Evolutionary conservation across 352 stramenopile genomes (phyloP).

Genomic region (Globisporangium nodosum): DNA sequence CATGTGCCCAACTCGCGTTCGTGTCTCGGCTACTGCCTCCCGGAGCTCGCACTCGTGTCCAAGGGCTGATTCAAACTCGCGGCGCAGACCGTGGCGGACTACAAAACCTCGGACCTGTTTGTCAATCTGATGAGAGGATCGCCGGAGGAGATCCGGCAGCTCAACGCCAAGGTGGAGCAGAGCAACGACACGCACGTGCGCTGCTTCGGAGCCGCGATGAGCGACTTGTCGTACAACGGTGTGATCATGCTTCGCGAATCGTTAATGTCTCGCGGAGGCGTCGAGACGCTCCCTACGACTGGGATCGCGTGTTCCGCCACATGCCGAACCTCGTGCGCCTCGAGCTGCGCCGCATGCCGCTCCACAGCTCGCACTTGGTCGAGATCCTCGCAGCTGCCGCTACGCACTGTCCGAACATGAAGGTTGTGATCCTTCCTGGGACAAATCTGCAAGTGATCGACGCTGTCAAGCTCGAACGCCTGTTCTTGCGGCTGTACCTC

Average conservation of each 20-base stretch:
- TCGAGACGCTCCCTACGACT: background rate
- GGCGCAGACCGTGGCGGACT: background rate
- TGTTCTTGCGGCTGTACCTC: slow-evolving; percentile 7
- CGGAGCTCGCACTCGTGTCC: background rate
- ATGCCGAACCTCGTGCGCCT: slow-evolving; percentile 1
- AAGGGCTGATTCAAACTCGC: background rate
- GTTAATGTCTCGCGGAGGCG: background rate
- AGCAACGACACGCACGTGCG: background rate
- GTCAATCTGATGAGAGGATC: background rate
- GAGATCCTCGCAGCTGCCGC: slow-evolving; percentile 2
- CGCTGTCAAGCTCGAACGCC: background rate
- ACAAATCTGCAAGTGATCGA: background rate
- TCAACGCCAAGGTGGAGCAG: background rate
- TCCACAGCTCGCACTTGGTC: slow-evolving; percentile 4
- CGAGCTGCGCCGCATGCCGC: background rate
- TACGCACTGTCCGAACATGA: background rate
- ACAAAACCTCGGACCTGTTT: background rate
- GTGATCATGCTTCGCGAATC: background rate
- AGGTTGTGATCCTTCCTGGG: background rate
- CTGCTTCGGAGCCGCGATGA: background rate
- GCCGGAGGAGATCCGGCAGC: background rate
- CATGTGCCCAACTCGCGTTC: background rate
- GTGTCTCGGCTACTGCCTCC: background rate
- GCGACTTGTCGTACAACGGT: background rate
- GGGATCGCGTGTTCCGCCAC: slow-evolving; percentile 1